phyloP scores from a whole-genome alignment of 495 filamentous ascomycete genomes.

The Penicillium paxilli region DNA sequence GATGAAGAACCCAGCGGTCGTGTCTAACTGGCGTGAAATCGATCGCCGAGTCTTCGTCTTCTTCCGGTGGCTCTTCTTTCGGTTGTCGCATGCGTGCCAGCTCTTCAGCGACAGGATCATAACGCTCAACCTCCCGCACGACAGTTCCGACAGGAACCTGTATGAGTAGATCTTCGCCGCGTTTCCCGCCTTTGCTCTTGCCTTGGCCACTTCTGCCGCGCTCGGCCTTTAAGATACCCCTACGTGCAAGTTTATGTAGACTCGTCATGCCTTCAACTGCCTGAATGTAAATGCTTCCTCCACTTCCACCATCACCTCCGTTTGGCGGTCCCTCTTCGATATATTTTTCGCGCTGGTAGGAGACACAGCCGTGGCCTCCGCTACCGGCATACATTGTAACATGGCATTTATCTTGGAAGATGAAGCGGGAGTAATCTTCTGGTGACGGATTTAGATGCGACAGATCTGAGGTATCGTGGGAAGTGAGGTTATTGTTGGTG shows the following conservation, averaged over 20 bases:
- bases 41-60: slow-evolving; percentile 25
- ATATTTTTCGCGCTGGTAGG: slow-evolving; percentile 88
- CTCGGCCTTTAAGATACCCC: slow-evolving; percentile 73
- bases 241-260: slow-evolving; percentile 84
- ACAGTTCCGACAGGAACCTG: slow-evolving; percentile 92
- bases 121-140: slow-evolving; percentile 73
- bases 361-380: slow-evolving; percentile 90
- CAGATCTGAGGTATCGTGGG: slow-evolving; percentile 30
- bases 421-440: slow-evolving; percentile 75
- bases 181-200: slow-evolving; percentile 72
- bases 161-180: slow-evolving; percentile 84
- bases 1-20: slow-evolving; percentile 85
- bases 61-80: slow-evolving; percentile 23
- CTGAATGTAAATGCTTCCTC: slow-evolving; percentile 92
- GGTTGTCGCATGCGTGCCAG: slow-evolving; percentile 32
- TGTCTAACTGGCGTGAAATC: slow-evolving; percentile 40
- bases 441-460: slow-evolving; percentile 76
- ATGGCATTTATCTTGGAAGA: slow-evolving; percentile 83
- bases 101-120: slow-evolving; percentile 75
- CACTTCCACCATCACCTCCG: slow-evolving; percentile 89
- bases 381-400: slow-evolving; percentile 72
- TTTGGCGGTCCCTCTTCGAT: slow-evolving; percentile 89
- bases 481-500: slow-evolving; percentile 7
- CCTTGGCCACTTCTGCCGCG: slow-evolving; percentile 85
- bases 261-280: slow-evolving; percentile 87